phyloP scores from a whole-genome alignment of 106 monocot species.

The Narthecium ossifragum region DNA sequence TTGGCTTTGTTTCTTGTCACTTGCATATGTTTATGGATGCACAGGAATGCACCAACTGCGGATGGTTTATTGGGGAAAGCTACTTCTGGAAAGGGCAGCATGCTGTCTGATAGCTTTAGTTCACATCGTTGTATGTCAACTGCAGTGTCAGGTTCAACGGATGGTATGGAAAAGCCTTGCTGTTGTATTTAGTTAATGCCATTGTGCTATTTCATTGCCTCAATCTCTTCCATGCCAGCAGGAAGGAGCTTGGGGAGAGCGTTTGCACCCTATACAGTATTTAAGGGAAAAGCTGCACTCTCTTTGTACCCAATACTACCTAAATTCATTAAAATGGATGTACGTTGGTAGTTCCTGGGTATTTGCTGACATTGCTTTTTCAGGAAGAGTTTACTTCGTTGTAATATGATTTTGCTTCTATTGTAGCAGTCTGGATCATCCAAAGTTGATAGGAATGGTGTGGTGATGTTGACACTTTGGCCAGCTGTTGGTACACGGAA shows the following conservation, averaged over 20 bases:
- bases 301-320: slow-evolving; percentile 41
- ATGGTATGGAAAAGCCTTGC: no score
- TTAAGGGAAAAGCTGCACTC: slow-evolving; percentile 90
- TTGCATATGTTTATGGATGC: no score
- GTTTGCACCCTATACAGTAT: slow-evolving; percentile 50
- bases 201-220: no score
- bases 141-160: no score
- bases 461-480: slow-evolving; percentile 61
- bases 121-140: no score
- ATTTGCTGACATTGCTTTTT: neutral
- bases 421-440: slow-evolving; percentile 45
- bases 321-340: slow-evolving; percentile 46
- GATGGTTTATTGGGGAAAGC: no score
- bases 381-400: neutral
- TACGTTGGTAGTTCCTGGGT: slow-evolving; percentile 14
- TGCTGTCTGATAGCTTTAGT: no score
- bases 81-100: no score
- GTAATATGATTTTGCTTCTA: no score
- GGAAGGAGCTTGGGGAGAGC: slow-evolving; percentile 22
- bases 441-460: slow-evolving; percentile 47
- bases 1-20: no score
- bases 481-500: slow-evolving; percentile 76
- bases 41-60: no score
- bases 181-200: no score
- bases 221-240: slow-evolving; percentile 13